Percentiles rank a stretch among this genome's conserved stretches.
These are phyloP conservation scores for Candida incommunis DNA, from an alignment of 805 yeast species.

Conservation along the genomic window DNA sequence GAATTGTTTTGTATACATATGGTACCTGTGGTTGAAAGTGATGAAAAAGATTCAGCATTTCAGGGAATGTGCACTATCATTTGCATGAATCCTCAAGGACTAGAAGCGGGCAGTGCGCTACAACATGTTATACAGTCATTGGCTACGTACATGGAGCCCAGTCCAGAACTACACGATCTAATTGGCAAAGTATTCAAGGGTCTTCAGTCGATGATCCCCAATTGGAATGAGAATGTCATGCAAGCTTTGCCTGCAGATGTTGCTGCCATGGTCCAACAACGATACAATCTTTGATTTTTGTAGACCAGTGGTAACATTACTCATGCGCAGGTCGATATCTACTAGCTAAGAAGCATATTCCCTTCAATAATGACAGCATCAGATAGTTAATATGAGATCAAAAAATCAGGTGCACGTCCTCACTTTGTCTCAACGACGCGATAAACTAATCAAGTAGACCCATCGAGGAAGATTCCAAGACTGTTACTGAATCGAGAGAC, in stretches of 20 bases:
- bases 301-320: no score
- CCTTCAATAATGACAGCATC: no score
- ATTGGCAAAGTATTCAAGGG: slow-evolving; percentile 15
- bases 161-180: slow-evolving; percentile 15
- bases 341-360: no score
- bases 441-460: no score
- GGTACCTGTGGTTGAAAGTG: slow-evolving; percentile 56
- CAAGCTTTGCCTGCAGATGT: slow-evolving; percentile 10
- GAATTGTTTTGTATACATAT: slow-evolving; percentile 60
- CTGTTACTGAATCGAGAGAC: no score
- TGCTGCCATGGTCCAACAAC: slow-evolving; percentile 8
- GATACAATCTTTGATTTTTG: slow-evolving; percentile 5
- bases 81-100: slow-evolving; percentile 49
- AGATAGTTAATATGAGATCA: no score
- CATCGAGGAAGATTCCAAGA: no score
- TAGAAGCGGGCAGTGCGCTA: slow-evolving; percentile 30
- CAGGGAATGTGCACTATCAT: slow-evolving; percentile 68
- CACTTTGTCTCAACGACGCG: no score
- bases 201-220: slow-evolving; percentile 12
- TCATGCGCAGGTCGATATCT: no score
- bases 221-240: slow-evolving; percentile 13
- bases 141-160: slow-evolving; percentile 19
- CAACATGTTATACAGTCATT: slow-evolving; percentile 11
- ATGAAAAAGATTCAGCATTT: slow-evolving; percentile 80
- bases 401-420: no score